Percentiles rank a stretch among this genome's conserved stretches.
These are phyloP conservation scores for Plectranthus barbatus DNA, from an alignment of 257 asterid species.

Conservation along the genomic window DNA sequence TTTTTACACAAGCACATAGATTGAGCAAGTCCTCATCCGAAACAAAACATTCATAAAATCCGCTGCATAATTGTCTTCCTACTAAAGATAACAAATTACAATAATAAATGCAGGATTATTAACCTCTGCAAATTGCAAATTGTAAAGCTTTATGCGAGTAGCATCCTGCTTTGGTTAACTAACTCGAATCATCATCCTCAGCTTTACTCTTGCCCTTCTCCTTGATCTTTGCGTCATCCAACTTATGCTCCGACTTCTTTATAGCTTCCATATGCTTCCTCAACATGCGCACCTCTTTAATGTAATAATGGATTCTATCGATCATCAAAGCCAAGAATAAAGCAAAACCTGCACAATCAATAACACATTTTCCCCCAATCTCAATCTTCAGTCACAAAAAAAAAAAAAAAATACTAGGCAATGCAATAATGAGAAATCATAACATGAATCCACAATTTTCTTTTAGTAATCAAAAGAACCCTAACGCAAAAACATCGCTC, in stretches of 20 bases:
- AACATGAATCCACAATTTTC: background rate
- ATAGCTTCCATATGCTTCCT: conserved; percentile 70
- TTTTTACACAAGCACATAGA: background rate
- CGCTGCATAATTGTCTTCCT: conserved; percentile 12
- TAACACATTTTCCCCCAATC: conserved; percentile 4
- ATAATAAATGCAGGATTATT: conserved; percentile 19
- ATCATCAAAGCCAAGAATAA: conserved; percentile 65
- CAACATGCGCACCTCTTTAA: conserved; percentile 77
- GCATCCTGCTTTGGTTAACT: background rate
- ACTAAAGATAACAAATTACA: conserved; percentile 2
- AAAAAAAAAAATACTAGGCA: no score
- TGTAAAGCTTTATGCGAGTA: conserved; percentile 5
- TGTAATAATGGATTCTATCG: conserved; percentile 80
- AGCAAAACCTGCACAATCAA: conserved; percentile 40
- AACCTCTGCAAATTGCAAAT: conserved; percentile 7
- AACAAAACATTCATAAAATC: conserved; percentile 1
- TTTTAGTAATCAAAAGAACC: background rate
- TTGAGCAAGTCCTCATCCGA: background rate
- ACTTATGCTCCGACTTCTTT: conserved; percentile 43
- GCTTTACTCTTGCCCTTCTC: conserved; percentile 31
- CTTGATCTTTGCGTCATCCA: conserved; percentile 29
- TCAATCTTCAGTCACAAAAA: background rate
- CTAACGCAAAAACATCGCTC: background rate
- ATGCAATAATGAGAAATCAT: background rate
- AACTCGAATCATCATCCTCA: conserved; percentile 23